Conservation (phyloP, 1,284 basidiomycete genomes). For the Leccinum glutinopallens region DNA sequence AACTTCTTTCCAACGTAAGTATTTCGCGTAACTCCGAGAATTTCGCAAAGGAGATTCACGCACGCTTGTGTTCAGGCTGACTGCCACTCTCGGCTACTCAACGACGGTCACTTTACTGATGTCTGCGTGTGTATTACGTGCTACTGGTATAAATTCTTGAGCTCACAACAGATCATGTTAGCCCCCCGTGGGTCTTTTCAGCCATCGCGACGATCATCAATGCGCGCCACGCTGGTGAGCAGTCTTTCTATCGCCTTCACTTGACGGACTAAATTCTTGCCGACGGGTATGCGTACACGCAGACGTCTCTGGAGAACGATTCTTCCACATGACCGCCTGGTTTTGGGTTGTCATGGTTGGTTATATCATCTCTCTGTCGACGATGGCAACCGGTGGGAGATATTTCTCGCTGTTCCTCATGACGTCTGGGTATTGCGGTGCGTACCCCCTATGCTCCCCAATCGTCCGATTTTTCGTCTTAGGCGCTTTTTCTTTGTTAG, state of each 20-base stretch:
- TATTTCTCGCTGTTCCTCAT: conserved; percentile 71
- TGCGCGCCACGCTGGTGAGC: conserved; percentile 66
- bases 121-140: conserved; percentile 52
- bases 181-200: conserved; percentile 66
- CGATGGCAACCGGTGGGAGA: conserved; percentile 53
- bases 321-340: conserved; percentile 25
- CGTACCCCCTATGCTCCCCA: conserved; percentile 20
- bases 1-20: conserved; percentile 73
- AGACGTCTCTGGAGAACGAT: conserved; percentile 7
- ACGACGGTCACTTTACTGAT: conserved; percentile 64
- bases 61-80: conserved; percentile 55
- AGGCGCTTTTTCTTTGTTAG: conserved; percentile 31
- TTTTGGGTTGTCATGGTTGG: conserved; percentile 64
- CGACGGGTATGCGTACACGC: not conserved
- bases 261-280: too few relatives aligned
- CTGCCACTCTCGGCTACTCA: conserved; percentile 63
- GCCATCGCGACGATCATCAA: conserved; percentile 56
- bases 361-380: conserved; percentile 63
- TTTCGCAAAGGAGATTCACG: conserved; percentile 26
- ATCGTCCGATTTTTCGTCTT: not conserved
- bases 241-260: not conserved
- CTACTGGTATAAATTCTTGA: conserved; percentile 19
- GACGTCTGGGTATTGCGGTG: conserved; percentile 58
- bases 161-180: conserved; percentile 24
- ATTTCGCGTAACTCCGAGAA: conserved; percentile 43